phyloP scores from a whole-genome alignment of 2,329 filamentous ascomycete species.

The Emergomyces pasteurianus region DNA sequence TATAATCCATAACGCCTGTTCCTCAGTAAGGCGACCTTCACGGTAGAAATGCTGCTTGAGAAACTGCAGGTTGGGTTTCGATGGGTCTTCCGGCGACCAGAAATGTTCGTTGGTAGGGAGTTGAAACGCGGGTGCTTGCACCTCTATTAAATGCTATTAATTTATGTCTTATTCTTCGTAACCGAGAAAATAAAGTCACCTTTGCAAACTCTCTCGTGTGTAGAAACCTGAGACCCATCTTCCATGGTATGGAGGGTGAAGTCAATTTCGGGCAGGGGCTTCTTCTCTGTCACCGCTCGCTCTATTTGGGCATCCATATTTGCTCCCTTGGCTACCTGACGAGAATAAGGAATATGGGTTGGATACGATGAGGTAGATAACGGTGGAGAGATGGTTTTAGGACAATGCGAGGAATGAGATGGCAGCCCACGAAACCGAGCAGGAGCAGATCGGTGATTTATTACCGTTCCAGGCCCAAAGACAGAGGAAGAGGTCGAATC shows the following conservation, averaged over 20 bases:
- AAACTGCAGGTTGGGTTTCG: conserved; percentile 85
- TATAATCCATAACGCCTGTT: conserved; percentile 95
- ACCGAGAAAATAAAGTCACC: conserved; percentile 42
- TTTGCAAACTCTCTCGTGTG: conserved; percentile 93
- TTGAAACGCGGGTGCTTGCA: conserved; percentile 90
- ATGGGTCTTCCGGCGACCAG: conserved; percentile 71
- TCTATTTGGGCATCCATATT: conserved; percentile 47
- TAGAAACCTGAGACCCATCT: conserved; percentile 90
- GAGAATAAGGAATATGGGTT: too few species aligned
- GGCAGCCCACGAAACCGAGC: background rate
- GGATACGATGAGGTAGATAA: background rate
- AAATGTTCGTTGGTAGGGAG: conserved; percentile 91
- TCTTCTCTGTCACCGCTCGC: conserved; percentile 88
- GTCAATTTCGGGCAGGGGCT: conserved; percentile 92
- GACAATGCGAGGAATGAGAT: background rate
- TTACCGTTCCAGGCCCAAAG: background rate
- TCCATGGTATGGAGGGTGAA: conserved; percentile 98
- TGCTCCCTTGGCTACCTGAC: conserved; percentile 1
- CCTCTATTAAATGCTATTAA: conserved; percentile 48
- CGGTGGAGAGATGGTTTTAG: background rate
- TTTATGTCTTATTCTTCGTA: background rate
- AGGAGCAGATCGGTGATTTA: background rate
- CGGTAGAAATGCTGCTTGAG: conserved; percentile 98
- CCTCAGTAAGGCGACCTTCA: conserved; percentile 90
- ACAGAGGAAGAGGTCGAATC: background rate